phyloP scores from a whole-genome alignment of 106 monocot genomes.

The Acanthochlamys bracteata region DNA sequence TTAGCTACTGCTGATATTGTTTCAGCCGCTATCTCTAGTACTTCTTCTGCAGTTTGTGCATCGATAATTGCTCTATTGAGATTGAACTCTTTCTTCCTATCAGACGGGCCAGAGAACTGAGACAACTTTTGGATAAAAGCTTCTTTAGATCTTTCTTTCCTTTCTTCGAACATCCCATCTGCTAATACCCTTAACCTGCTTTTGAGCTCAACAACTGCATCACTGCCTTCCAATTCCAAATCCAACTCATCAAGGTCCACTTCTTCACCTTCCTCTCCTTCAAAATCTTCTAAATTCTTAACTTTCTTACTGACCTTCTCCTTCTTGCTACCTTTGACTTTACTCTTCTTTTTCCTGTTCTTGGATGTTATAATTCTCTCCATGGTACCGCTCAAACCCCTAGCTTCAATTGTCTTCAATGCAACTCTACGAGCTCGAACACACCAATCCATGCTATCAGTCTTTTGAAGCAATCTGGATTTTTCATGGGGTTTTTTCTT shows the following conservation, averaged over 20 bases:
- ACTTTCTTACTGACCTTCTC: conserved; percentile 18
- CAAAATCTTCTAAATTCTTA: conserved; percentile 22
- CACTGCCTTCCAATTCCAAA: neutral
- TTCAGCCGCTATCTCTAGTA: conserved; percentile 59
- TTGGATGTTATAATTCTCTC: conserved; percentile 58
- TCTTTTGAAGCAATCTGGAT: conserved; percentile 50
- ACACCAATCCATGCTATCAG: conserved; percentile 92
- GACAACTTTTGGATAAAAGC: conserved; percentile 69
- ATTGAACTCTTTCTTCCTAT: conserved; percentile 70
- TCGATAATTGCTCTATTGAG: conserved; percentile 68
- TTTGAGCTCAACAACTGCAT: conserved; percentile 16
- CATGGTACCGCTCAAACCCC: conserved; percentile 42
- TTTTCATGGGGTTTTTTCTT: conserved; percentile 29
- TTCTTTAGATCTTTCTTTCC: conserved; percentile 38
- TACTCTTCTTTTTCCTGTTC: conserved; percentile 69
- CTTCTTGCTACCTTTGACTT: conserved; percentile 12
- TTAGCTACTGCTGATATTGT: conserved; percentile 68
- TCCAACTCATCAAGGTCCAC: conserved; percentile 11
- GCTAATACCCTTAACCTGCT: conserved; percentile 33
- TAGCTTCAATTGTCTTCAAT: conserved; percentile 53
- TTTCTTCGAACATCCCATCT: conserved; percentile 74
- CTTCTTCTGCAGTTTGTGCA: conserved; percentile 72
- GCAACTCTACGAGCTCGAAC: conserved; percentile 68
- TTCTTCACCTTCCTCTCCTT: conserved; percentile 40
- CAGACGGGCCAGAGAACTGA: conserved; percentile 64